Conservation (phyloP, 192 early-diverging fungal genomes). For the Backusella tuberculispora region DNA sequence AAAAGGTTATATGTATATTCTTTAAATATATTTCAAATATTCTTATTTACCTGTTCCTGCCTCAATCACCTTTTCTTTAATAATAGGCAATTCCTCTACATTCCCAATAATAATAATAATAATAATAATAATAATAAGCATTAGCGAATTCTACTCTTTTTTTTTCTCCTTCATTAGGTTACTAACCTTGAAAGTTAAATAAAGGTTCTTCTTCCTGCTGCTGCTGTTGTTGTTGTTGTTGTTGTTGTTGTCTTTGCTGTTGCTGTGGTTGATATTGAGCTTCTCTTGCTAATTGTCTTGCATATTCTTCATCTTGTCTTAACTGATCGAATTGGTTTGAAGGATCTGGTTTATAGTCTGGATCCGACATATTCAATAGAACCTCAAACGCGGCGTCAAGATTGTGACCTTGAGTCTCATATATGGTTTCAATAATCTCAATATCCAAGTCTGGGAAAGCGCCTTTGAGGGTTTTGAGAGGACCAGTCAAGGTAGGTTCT, state of each 20-base stretch:
- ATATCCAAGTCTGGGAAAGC: constrained; percentile 56
- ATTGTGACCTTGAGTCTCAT: constrained; percentile 47
- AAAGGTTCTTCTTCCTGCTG: constrained; percentile 5
- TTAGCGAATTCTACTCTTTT: background rate
- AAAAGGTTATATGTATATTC: background rate
- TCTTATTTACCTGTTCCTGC: constrained; percentile 50
- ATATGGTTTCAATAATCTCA: constrained; percentile 52
- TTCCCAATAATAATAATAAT: background rate
- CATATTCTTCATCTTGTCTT: constrained; percentile 54
- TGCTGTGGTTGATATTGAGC: constrained; percentile 41
- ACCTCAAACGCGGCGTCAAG: constrained; percentile 53
- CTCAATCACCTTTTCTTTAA: constrained; percentile 57
- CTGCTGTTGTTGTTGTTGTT: background rate
- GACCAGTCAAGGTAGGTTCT: background rate
- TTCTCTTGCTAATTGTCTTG: constrained; percentile 52
- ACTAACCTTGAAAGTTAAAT: constrained; percentile 27
- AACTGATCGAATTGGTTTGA: constrained; percentile 43
- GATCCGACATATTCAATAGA: constrained; percentile 55
- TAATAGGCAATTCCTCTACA: constrained; percentile 55
- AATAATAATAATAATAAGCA: background rate
- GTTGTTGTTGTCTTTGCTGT: background rate
- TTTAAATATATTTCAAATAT: background rate
- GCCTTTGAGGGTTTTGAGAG: constrained; percentile 41
- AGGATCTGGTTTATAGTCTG: constrained; percentile 48
- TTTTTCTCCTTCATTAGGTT: background rate